Percentiles rank a stretch among this genome's conserved stretches.
Evolutionary conservation across 495 filamentous ascomycete genomes (phyloP).

Genomic region (Lophiotrema nucula): DNA sequence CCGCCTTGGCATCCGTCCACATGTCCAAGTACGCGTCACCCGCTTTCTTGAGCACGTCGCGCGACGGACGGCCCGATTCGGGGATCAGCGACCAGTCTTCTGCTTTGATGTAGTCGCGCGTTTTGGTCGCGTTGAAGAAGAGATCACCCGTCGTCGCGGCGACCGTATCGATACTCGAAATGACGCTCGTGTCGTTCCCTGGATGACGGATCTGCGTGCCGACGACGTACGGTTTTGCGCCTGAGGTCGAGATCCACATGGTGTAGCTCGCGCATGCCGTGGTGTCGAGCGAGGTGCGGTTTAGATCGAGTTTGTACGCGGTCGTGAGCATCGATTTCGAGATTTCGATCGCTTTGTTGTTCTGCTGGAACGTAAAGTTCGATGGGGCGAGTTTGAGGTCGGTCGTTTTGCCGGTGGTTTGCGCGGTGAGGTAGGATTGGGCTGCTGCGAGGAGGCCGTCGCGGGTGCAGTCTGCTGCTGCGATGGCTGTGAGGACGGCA

Average conservation of each 20-base stretch:
- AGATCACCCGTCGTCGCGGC: constrained; percentile 49
- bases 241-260: constrained; percentile 39
- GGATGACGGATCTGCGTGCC: constrained; percentile 45
- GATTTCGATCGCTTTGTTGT: constrained; percentile 40
- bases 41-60: constrained; percentile 45
- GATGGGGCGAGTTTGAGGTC: constrained; percentile 27
- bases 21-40: constrained; percentile 52
- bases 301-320: constrained; percentile 43
- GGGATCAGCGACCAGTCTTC: constrained; percentile 46
- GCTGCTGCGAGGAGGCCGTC: constrained; percentile 39
- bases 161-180: constrained; percentile 48
- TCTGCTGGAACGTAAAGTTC: constrained; percentile 44
- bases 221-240: constrained; percentile 33
- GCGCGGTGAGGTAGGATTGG: constrained; percentile 35
- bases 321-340: constrained; percentile 38
- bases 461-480: constrained; percentile 37
- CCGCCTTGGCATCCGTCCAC: constrained; percentile 49
- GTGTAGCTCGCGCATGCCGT: constrained; percentile 45
- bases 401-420: constrained; percentile 31
- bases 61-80: constrained; percentile 29
- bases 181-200: constrained; percentile 37
- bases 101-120: constrained; percentile 44
- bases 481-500: neutral
- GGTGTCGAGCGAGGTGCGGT: constrained; percentile 44
- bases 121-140: constrained; percentile 49